Conservation (phyloP, 495 filamentous ascomycete genomes). For the Xylaria acuta region DNA sequence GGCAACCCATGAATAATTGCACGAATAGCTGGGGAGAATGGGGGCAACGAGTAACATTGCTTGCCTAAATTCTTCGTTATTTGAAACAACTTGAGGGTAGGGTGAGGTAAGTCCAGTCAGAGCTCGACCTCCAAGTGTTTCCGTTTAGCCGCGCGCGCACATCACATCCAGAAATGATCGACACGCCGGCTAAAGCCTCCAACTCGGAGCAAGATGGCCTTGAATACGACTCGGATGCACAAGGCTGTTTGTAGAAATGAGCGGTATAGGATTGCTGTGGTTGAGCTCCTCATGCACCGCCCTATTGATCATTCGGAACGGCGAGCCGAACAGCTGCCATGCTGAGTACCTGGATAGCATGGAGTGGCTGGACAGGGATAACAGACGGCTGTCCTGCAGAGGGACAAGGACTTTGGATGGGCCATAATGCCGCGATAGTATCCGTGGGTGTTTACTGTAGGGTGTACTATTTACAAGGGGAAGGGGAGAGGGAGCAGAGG, state of each 20-base stretch:
- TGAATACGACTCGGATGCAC: neutral
- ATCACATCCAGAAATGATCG: constrained; percentile 18
- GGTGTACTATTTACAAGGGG: neutral
- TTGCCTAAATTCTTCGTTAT: constrained; percentile 25
- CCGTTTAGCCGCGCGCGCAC: constrained; percentile 22
- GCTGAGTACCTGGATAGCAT: neutral
- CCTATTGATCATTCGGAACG: constrained; percentile 21
- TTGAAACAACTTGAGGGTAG: constrained; percentile 19
- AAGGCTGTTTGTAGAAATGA: constrained; percentile 5
- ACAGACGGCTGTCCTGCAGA: neutral
- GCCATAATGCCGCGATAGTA: neutral
- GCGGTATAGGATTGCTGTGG: constrained; percentile 6
- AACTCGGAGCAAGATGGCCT: constrained; percentile 16
- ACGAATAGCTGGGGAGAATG: constrained; percentile 13
- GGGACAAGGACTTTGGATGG: neutral
- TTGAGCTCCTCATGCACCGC: constrained; percentile 11
- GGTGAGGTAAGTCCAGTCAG: constrained; percentile 20
- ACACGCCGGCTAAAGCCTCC: constrained; percentile 20
- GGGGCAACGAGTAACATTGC: neutral
- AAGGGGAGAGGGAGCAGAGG: neutral
- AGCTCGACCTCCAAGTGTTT: neutral
- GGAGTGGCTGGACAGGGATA: neutral
- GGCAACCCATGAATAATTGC: neutral
- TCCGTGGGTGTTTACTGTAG: neutral
- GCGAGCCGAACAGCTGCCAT: constrained; percentile 22